Evolutionary conservation across 768 basidiomycete genomes (phyloP).

Genomic region (Hygrophorus russula): DNA sequence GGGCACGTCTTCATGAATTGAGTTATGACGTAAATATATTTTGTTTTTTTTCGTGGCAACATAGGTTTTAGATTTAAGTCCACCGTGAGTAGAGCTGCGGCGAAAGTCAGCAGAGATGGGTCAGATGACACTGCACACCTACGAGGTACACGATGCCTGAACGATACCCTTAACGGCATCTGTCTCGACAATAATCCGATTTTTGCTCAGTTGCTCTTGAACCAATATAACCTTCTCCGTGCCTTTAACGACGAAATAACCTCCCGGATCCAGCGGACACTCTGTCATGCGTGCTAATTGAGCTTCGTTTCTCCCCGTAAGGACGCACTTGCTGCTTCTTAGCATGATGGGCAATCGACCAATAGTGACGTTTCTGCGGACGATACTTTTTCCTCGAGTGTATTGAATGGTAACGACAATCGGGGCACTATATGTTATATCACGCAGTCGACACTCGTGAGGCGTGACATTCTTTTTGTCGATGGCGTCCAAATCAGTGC

Average conservation of each 20-base stretch:
- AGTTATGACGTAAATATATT: conserved; percentile 96
- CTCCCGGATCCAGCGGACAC: conserved; percentile 98
- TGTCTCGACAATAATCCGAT: conserved; percentile 96
- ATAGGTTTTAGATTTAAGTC: conserved; percentile 94
- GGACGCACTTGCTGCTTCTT: conserved; percentile 86
- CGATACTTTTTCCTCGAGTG: conserved; percentile 82
- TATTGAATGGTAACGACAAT: conserved; percentile 94
- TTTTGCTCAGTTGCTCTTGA: conserved; percentile 98
- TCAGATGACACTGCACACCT: conserved; percentile 20
- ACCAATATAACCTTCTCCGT: conserved; percentile 99
- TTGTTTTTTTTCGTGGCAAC: conserved; percentile 91
- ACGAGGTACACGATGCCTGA: conserved; percentile 96
- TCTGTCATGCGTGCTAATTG: conserved; percentile 93
- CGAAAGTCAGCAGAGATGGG: conserved; percentile 3
- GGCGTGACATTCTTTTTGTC: conserved; percentile 76
- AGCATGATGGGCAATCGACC: conserved; percentile 95
- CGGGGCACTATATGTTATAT: conserved; percentile 89
- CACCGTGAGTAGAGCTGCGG: conserved; percentile 65
- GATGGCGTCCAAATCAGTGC: conserved; percentile 70
- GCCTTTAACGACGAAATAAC: conserved; percentile 97
- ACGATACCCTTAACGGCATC: conserved; percentile 84
- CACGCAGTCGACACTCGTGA: conserved; percentile 93
- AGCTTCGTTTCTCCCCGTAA: conserved; percentile 65
- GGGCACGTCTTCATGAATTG: conserved; percentile 93
- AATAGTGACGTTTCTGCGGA: conserved; percentile 79